A percentile compares a stretch with the other conserved stretches of the same genome.
These are phyloP conservation scores for Serendipita sp. DNA, from an alignment of 768 basidiomycete genomes.

Conservation along the genomic window DNA sequence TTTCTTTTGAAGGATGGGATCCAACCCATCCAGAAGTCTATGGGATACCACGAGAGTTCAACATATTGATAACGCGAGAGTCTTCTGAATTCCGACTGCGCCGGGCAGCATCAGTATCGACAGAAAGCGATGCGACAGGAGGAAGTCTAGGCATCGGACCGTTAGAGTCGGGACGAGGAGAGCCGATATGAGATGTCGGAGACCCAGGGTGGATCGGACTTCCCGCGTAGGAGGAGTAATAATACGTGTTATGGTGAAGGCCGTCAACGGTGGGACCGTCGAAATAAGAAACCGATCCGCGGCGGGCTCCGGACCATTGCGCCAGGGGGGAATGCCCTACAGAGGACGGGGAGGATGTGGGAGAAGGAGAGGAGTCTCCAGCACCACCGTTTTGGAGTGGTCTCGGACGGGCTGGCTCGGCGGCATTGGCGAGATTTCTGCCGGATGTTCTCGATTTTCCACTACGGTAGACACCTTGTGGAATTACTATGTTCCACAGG, in stretches of 20 bases:
- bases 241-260: neutral
- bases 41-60: constrained; percentile 4
- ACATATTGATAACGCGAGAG: constrained; percentile 2
- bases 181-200: neutral
- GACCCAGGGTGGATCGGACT: neutral
- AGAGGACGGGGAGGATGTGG: constrained; percentile 8
- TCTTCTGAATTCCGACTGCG: neutral
- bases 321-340: constrained; percentile 11
- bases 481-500: constrained; percentile 29
- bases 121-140: neutral
- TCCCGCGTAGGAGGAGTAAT: neutral
- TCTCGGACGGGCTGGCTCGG: constrained; percentile 18
- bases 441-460: constrained; percentile 26
- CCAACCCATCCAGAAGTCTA: neutral
- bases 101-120: neutral
- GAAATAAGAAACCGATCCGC: constrained; percentile 1
- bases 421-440: neutral
- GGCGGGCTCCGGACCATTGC: neutral
- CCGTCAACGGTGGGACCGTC: neutral
- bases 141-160: neutral
- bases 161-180: neutral
- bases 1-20: neutral
- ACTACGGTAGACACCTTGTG: constrained; percentile 30
- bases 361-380: constrained; percentile 1
- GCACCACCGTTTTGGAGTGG: neutral